phyloP scores from a whole-genome alignment of 2,329 filamentous ascomycete genomes.

The Monilinia vaccinii-corymbosi region DNA sequence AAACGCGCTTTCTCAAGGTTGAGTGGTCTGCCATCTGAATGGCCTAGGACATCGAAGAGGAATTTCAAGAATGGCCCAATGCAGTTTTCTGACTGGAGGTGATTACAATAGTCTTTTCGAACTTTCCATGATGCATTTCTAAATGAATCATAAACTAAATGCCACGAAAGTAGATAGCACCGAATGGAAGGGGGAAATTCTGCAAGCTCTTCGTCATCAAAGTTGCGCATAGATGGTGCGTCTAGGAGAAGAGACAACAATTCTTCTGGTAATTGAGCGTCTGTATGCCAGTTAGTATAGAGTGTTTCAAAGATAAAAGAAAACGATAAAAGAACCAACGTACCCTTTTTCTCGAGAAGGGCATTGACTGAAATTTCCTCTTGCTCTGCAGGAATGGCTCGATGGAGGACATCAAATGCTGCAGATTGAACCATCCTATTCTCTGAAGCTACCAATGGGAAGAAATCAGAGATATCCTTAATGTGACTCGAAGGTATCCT shows the following conservation, averaged over 20 bases:
- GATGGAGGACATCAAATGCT: slow-evolving; percentile 72
- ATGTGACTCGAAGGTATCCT: slow-evolving; percentile 54
- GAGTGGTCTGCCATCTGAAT: slow-evolving; percentile 62
- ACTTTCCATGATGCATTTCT: slow-evolving; percentile 70
- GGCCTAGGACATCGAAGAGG: slow-evolving; percentile 75
- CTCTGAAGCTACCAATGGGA: slow-evolving; percentile 64
- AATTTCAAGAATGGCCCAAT: slow-evolving; percentile 65
- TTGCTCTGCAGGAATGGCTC: slow-evolving; percentile 67
- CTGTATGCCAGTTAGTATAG: slow-evolving; percentile 25
- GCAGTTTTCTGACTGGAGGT: slow-evolving; percentile 66
- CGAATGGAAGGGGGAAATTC: slow-evolving; percentile 62
- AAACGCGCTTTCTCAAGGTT: slow-evolving; percentile 64
- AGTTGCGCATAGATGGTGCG: slow-evolving; percentile 59
- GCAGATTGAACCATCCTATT: slow-evolving; percentile 69
- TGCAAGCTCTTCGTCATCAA: slow-evolving; percentile 56
- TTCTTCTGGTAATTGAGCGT: slow-evolving; percentile 71
- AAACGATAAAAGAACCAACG: slow-evolving; percentile 8
- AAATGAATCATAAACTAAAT: slow-evolving; percentile 82
- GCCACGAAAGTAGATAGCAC: slow-evolving; percentile 82
- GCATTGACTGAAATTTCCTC: slow-evolving; percentile 74
- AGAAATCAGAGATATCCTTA: slow-evolving; percentile 59
- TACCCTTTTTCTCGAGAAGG: slow-evolving; percentile 57
- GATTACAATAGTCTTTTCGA: slow-evolving; percentile 68
- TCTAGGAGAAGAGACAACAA: slow-evolving; percentile 76
- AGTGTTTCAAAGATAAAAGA: background rate